Base-by-base conservation (phyloP, 257 asterid species). In the Rauvolfia tetraphylla region DNA sequence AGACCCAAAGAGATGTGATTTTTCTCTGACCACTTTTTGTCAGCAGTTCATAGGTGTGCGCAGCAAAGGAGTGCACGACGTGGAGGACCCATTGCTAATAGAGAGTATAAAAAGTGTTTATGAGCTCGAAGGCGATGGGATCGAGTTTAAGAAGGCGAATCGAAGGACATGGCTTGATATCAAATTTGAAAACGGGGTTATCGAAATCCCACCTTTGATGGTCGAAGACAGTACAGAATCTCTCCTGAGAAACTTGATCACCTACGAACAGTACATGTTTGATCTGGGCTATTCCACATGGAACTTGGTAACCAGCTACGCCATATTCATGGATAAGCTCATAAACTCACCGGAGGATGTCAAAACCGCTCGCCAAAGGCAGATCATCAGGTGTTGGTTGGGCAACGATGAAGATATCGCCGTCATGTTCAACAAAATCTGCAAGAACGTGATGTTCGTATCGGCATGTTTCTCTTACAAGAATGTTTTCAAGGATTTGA, bases 331-430 rank as follows among this genome's bases (percentile, higher is more conserved):
- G 63, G 75, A 71, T 71, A 10, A 4, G 9, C 48, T 71, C 13
- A 71, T 49, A 14, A 14, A 48, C 9, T 27, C 75, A 22, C 2
- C 75, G 3, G 14, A n/a, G 13, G 75, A 71, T 22, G 75, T 71
- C 1, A n/a, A 20, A 51, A 46, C 33, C 11, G 27, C 31, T 49
- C 20, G 42, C 15, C 42, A 65, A 1, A 34, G 29, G 10, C 74
- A 75, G 23, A 80, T 84, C 11, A 25, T 80, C 46, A 10, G 1
- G 1, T 75, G 57, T 9, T 17, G 27, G 8, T 31, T 75, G 7
- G 79, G 79, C 0, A 73, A 78, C 12, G 76, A 81, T 51, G 63
- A 59, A 57, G 73, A 7, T 7, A 53, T 80, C 17, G 75, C 49
- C 11, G 17, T 0, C 31, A 7, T 81, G 58, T 78, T 84, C 15